Base-by-base conservation (phyloP, 2,329 filamentous ascomycete genomes). In the Tricladium varicosporioides region DNA sequence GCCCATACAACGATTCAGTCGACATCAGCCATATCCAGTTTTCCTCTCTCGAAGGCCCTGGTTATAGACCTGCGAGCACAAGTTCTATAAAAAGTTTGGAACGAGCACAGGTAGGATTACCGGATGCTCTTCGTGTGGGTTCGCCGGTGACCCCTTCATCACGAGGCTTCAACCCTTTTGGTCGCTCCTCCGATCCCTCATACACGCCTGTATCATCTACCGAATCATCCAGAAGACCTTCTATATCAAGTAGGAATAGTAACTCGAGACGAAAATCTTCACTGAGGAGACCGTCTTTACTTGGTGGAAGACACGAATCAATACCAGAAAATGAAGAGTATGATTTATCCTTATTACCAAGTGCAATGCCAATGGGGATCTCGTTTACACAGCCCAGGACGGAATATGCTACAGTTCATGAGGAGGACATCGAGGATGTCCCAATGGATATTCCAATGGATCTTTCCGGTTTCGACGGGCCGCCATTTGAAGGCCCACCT, bases 321-420 rank as follows among this genome's bases (percentile, higher is more conserved):
- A 69, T 70, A 18, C 65, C 65, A 1, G 66, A 68, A 22, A 63
- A 60, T 19, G 68, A 69, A 48, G 68, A 67, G 48, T 64, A 69
- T 40, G 64, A 67, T 55, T 63, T 70, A 62, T 63, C 60, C 27
- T 49, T 70, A 8, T 53, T 70, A 1, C 58, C 60, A 47, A 60
- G 61, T 51, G 65, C 65, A 0, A 63, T 62, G 53, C 62, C 64
- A 1, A 65, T 68, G 65, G 22, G 22, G 7, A 27, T 27, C 7
- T 59, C 60, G 5, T 56, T 61, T 31, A 52, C 54, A 2, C 54
- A 60, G n/a, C 50, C 56, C 8, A 64, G 60, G 33, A 59, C 58
- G 10, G 44, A 53, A 5, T 67, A 68, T 59, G 47, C 57, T 7
- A 48, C 61, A 7, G 54, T 63, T 14, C 59, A 53, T 0, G 61